Percentiles rank a stretch among this genome's conserved stretches.
Evolutionary conservation across 2,329 filamentous ascomycete species (phyloP).

Genomic region (Penicillium concentricum): DNA sequence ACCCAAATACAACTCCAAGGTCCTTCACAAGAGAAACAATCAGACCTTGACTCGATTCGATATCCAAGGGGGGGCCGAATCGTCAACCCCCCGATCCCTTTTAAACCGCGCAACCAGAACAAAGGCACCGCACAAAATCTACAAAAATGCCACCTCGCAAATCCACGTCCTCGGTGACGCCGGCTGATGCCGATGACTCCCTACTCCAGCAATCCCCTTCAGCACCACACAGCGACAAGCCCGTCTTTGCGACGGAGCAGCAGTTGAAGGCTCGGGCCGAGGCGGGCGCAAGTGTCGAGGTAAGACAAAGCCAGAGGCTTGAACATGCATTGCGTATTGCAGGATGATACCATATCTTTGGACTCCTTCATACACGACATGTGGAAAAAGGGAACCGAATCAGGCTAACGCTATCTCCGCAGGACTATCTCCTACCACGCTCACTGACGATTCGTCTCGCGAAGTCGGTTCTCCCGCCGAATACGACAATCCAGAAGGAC

Average conservation of each 20-base stretch:
- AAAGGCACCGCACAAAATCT: background rate
- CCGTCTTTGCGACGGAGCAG: slow-evolving; percentile 38
- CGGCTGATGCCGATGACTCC: slow-evolving; percentile 22
- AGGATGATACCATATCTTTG: background rate
- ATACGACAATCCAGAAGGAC: slow-evolving; percentile 66
- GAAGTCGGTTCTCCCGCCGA: slow-evolving; percentile 63
- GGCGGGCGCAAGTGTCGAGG: slow-evolving; percentile 41
- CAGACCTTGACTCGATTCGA: background rate
- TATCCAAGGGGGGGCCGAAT: background rate
- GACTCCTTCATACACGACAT: background rate
- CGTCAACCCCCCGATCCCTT: background rate
- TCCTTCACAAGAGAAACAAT: background rate
- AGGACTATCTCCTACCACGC: slow-evolving; percentile 64
- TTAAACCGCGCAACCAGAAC: background rate
- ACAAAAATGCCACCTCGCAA: slow-evolving; percentile 37
- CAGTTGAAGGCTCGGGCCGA: slow-evolving; percentile 41
- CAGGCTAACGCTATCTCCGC: background rate
- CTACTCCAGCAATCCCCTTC: slow-evolving; percentile 16
- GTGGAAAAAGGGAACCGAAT: background rate
- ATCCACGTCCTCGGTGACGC: slow-evolving; percentile 34
- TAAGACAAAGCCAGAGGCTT: slow-evolving; percentile 16
- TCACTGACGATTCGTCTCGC: slow-evolving; percentile 61
- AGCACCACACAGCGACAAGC: slow-evolving; percentile 22
- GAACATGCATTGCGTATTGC: background rate
- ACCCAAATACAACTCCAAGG: background rate